phyloP scores from a whole-genome alignment of 1,284 basidiomycete genomes.

The Gyrodon tennesseensis region DNA sequence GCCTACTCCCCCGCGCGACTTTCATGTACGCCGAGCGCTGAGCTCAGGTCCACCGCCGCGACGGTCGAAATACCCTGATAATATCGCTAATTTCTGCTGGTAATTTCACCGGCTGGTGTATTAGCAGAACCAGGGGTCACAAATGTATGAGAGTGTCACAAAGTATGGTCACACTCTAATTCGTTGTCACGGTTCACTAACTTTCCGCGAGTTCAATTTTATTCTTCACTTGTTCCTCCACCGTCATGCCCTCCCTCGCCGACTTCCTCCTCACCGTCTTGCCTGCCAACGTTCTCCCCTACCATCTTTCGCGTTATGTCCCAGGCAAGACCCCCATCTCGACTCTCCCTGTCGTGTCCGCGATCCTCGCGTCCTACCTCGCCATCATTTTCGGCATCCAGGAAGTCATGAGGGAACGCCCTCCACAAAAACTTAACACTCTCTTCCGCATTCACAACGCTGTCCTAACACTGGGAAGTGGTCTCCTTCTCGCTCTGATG shows the following conservation, averaged over 20 bases:
- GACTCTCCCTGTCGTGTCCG: conserved; percentile 70
- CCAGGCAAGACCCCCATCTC: conserved; percentile 77
- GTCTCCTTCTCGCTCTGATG: conserved; percentile 81
- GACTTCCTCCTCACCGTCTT: conserved; percentile 63
- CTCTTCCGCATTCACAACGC: conserved; percentile 95
- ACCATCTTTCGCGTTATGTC: conserved; percentile 67
- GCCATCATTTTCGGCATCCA: conserved; percentile 86
- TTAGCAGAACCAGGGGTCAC: too few relatives aligned
- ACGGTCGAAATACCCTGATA: neutral
- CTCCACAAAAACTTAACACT: conserved; percentile 75
- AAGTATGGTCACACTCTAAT: conserved; percentile 7
- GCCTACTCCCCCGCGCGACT: neutral
- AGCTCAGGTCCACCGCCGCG: neutral
- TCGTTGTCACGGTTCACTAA: conserved; percentile 28
- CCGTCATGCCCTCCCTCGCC: conserved; percentile 68
- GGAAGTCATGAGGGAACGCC: conserved; percentile 78
- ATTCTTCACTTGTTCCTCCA: conserved; percentile 29
- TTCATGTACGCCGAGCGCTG: neutral
- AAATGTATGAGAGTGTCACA: conserved; percentile 7
- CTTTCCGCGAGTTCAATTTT: conserved; percentile 16
- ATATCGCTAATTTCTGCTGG: neutral
- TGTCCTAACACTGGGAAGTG: conserved; percentile 80
- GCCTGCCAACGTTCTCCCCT: conserved; percentile 59
- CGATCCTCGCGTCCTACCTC: conserved; percentile 78
- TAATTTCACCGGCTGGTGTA: too few relatives aligned